Evolutionary conservation across 768 basidiomycete species (phyloP).

Genomic region (Tricholoma furcatifolium): DNA sequence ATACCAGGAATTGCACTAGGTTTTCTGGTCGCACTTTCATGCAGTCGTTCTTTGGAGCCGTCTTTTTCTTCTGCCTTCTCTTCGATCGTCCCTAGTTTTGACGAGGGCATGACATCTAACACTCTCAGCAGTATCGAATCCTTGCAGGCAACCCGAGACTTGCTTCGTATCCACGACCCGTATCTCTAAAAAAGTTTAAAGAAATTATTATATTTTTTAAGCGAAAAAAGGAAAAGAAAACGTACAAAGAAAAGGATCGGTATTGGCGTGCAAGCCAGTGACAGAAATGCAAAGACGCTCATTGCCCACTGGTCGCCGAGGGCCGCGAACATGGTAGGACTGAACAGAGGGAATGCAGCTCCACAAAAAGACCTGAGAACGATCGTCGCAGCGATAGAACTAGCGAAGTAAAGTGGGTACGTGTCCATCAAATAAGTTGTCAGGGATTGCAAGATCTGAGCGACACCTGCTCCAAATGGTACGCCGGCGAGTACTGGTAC

Average conservation of each 20-base stretch:
- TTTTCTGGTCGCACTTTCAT: background rate
- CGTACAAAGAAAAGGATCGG: conserved; percentile 57
- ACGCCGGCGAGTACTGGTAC: conserved; percentile 64
- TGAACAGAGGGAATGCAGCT: conserved; percentile 61
- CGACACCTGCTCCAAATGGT: conserved; percentile 65
- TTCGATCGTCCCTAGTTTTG: conserved; percentile 12
- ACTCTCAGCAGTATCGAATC: conserved; percentile 20
- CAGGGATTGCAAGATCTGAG: conserved; percentile 64
- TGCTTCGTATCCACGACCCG: conserved; percentile 45
- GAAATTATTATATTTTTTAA: too few species aligned
- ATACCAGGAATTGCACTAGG: background rate
- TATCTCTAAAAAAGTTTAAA: conserved; percentile 52
- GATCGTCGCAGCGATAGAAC: conserved; percentile 67
- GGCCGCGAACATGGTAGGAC: conserved; percentile 46
- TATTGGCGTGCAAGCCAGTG: conserved; percentile 51
- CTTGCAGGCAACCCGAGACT: conserved; percentile 44
- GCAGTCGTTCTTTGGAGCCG: background rate
- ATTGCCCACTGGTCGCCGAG: conserved; percentile 57
- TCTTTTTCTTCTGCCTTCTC: conserved; percentile 17
- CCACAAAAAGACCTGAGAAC: conserved; percentile 64
- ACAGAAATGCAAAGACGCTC: conserved; percentile 52
- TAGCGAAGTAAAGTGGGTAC: conserved; percentile 65
- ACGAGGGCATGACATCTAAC: conserved; percentile 3
- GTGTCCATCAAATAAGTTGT: conserved; percentile 73
- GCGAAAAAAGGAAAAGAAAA: too few species aligned